Evolutionary conservation across 257 asterid species (phyloP).

Genomic region (Jacaranda mimosifolia): DNA sequence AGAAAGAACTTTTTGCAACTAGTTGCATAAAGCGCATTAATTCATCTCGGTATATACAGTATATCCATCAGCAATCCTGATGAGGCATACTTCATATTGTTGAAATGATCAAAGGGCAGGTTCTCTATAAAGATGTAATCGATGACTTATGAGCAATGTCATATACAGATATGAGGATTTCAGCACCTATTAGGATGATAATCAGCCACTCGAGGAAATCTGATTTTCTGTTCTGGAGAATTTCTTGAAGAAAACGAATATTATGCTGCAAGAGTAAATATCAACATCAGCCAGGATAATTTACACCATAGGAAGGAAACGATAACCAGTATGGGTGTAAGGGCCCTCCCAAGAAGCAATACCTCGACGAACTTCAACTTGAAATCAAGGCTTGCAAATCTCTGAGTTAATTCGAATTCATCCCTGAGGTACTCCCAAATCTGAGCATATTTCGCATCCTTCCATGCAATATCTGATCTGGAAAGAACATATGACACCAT

Average conservation of each 20-base stretch:
- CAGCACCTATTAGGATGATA: constrained; percentile 89
- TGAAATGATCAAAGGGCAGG: background rate
- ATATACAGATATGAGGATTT: constrained; percentile 84
- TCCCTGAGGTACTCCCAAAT: constrained; percentile 99
- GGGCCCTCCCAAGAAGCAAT: constrained; percentile 7
- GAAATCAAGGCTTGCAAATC: constrained; percentile 96
- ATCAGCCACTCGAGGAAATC: constrained; percentile 97
- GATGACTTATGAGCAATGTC: constrained; percentile 68
- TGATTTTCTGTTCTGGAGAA: constrained; percentile 95
- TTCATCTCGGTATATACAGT: constrained; percentile 29
- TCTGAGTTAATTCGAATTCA: constrained; percentile 93
- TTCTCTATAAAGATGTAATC: constrained; percentile 41
- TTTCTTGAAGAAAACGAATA: constrained; percentile 91
- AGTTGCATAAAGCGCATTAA: constrained; percentile 6
- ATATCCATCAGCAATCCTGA: constrained; percentile 9
- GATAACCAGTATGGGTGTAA: background rate
- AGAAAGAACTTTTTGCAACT: background rate
- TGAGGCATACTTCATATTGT: constrained; percentile 12
- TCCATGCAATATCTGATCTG: constrained; percentile 83
- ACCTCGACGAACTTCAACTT: constrained; percentile 98
- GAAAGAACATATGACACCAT: background rate
- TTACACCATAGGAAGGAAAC: background rate
- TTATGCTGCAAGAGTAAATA: constrained; percentile 72
- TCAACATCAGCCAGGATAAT: background rate
- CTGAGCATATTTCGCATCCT: constrained; percentile 97